Evolutionary conservation across 306 rosid species (phyloP), one percentile per base, ranked within the genome.

Genomic region (Notholithocarpus densiflorus): DNA sequence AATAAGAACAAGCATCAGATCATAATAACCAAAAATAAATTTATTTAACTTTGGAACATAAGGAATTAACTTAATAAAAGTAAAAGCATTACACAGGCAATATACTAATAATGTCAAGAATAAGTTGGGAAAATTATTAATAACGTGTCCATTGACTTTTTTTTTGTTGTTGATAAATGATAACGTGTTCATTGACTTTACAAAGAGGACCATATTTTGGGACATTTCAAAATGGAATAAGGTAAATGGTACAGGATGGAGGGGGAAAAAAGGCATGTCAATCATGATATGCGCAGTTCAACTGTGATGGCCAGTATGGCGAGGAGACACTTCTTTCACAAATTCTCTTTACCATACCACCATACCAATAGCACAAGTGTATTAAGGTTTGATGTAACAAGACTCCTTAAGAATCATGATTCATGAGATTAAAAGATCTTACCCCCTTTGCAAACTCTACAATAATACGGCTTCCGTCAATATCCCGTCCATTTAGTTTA

Each of bases 391-490:
- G 21, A 32, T n/a, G 12, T 4, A 5, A 48, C 17, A 48, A 32
- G 45, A 73, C 5, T 27, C 27, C 15, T 15, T 15, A 68, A 56
- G 53, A 20, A 48, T 10, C 37, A 26, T 68, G 56, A 43, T 27
- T 6, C 37, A 32, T 72, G 56, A 32, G 29, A 31, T 51, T 77
- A 53, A 57, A 72, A 72, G 5, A 13, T 13, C 87, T 53, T 80
- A 90, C 97, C 90, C 95, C 97, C 76, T 88, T 90, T 0, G 97
- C 91, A 76, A 92, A 88, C 76, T 92, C 97, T 59, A 92, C 97
- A 80, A 90, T 79, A 51, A 92, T 75, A 37, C 94, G 93, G 73
- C 87, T 90, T 53, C 97, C 97, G 26, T 92, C 94, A 40, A 90
- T 73, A 0, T 92, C 97, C 13, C 97, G 92, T 8, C 94, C 97